phyloP scores from a whole-genome alignment of 306 rosid genomes.

The Quercus cerris region DNA sequence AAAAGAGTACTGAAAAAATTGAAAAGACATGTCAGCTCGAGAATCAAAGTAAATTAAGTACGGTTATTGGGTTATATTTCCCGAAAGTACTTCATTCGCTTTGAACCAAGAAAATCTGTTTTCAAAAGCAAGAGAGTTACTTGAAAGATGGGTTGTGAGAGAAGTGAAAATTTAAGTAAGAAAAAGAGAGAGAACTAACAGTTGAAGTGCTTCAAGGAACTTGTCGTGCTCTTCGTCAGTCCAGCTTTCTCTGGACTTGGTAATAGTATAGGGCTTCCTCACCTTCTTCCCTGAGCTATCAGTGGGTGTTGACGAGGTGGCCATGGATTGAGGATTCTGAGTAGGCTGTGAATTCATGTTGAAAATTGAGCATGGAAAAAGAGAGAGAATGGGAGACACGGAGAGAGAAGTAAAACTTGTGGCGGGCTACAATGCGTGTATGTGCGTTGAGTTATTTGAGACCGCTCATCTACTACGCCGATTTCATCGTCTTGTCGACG shows the following conservation, averaged over 20 bases:
- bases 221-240: slow-evolving; percentile 93
- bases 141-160: too few relatives aligned
- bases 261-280: slow-evolving; percentile 89
- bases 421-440: slow-evolving; percentile 31
- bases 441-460: slow-evolving; percentile 24
- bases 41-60: not conserved
- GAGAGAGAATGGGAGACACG: not conserved
- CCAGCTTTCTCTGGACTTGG: slow-evolving; percentile 98
- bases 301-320: slow-evolving; percentile 24
- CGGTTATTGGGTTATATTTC: not conserved
- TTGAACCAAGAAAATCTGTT: not conserved
- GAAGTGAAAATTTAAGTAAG: not conserved
- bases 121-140: not conserved
- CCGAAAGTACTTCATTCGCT: not conserved
- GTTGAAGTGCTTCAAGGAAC: slow-evolving; percentile 94
- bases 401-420: not conserved
- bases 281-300: slow-evolving; percentile 80
- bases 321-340: slow-evolving; percentile 38
- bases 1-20: too few relatives aligned
- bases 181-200: slow-evolving; percentile 38
- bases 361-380: not conserved
- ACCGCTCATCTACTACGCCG: slow-evolving; percentile 33
- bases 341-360: slow-evolving; percentile 41
- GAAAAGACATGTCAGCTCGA: not conserved
- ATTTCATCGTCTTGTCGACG: slow-evolving; percentile 30